A percentile compares a stretch with the other conserved stretches of the same genome.
Conservation (phyloP, 2,329 filamentous ascomycete species). For the Tolypocladium ophioglossoides region DNA sequence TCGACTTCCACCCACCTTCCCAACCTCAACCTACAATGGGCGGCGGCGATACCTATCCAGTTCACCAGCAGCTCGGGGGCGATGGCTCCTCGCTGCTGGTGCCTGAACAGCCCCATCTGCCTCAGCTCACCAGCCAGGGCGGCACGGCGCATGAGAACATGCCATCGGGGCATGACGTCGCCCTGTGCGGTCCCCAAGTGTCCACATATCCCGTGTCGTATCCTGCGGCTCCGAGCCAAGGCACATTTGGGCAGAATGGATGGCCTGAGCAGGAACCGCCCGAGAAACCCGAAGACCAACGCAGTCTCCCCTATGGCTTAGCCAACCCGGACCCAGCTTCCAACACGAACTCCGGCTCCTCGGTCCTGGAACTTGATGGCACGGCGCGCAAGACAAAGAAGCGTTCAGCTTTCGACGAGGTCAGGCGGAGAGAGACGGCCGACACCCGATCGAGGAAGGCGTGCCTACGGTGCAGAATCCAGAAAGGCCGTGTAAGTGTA, state of each 20-base stretch:
- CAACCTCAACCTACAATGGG: background rate
- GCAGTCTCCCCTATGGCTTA: background rate
- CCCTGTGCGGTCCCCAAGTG: background rate
- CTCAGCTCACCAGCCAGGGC: background rate
- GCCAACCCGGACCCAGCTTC: background rate
- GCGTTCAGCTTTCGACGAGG: slow-evolving; percentile 10
- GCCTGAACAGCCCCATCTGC: background rate
- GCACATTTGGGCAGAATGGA: background rate
- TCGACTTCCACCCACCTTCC: background rate
- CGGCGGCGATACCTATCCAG: background rate
- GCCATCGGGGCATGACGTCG: background rate
- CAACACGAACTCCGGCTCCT: background rate
- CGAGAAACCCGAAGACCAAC: background rate
- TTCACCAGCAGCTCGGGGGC: background rate
- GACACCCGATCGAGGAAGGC: slow-evolving; percentile 25
- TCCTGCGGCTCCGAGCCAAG: background rate
- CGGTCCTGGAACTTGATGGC: background rate
- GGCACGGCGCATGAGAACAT: background rate
- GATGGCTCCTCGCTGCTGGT: background rate
- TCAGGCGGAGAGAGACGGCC: slow-evolving; percentile 19
- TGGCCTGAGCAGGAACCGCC: background rate
- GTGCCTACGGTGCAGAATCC: slow-evolving; percentile 33
- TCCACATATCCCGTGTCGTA: background rate
- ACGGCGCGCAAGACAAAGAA: slow-evolving; percentile 2
- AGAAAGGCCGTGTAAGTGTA: slow-evolving; percentile 30